Conservation (phyloP, 176 grass and related monocot species). For the Urochloa ruziziensis region DNA sequence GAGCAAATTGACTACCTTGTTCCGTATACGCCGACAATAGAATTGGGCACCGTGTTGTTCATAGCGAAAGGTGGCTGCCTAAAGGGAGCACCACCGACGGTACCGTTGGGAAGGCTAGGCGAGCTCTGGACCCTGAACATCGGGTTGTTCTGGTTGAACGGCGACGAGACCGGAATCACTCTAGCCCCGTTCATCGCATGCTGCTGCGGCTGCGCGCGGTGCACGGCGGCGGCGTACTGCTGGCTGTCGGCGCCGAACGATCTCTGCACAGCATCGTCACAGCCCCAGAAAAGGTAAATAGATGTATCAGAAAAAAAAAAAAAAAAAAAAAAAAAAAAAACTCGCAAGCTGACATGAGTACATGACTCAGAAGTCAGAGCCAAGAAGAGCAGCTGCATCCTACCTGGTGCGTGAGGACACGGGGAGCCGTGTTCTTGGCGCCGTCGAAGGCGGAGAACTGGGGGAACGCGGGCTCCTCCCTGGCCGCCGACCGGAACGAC, state of each 20-base stretch:
- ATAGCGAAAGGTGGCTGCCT: slow-evolving; percentile 44
- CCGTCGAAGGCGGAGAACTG: slow-evolving; percentile 47
- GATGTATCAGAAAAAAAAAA: background rate
- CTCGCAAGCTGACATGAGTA: background rate
- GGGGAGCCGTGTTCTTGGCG: slow-evolving; percentile 20
- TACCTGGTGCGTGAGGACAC: slow-evolving; percentile 59
- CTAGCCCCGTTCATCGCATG: slow-evolving; percentile 45
- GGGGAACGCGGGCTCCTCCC: slow-evolving; percentile 36
- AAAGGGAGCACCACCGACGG: background rate
- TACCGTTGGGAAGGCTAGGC: slow-evolving; percentile 34
- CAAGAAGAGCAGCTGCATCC: background rate
- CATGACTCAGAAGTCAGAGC: too few relatives aligned
- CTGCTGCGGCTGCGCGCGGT: slow-evolving; percentile 21
- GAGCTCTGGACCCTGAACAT: slow-evolving; percentile 67
- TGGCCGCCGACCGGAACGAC: slow-evolving; percentile 52
- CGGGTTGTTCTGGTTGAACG: slow-evolving; percentile 41
- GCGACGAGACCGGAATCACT: slow-evolving; percentile 47
- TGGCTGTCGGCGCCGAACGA: slow-evolving; percentile 26
- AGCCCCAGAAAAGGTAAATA: background rate
- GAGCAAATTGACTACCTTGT: slow-evolving; percentile 39
- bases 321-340: background rate
- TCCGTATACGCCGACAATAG: slow-evolving; percentile 43
- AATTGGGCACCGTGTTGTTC: slow-evolving; percentile 19
- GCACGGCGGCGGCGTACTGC: slow-evolving; percentile 21
- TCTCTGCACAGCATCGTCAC: slow-evolving; percentile 35